Percentiles rank a stretch among this genome's conserved stretches.
Evolutionary conservation across 1,284 basidiomycete species (phyloP).

Genomic region (Polyporus tsugae): DNA sequence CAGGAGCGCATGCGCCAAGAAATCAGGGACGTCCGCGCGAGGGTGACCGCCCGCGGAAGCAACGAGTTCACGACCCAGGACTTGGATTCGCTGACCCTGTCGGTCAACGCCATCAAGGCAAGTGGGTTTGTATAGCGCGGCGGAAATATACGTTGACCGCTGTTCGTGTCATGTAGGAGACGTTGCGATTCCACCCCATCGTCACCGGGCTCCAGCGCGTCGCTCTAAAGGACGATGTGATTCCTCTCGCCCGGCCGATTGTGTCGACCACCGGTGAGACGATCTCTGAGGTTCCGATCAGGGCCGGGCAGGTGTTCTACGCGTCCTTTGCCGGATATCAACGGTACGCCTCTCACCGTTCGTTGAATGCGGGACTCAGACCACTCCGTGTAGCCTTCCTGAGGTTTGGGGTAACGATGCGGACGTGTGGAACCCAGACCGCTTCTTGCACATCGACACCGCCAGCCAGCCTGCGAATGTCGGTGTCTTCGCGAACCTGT

Average conservation of each 20-base stretch:
- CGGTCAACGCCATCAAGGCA: constrained; percentile 30
- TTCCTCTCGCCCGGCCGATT: constrained; percentile 51
- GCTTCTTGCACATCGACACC: constrained; percentile 45
- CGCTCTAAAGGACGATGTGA: constrained; percentile 45
- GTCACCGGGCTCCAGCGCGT: constrained; percentile 41
- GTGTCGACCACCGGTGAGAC: constrained; percentile 41
- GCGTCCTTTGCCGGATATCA: constrained; percentile 43
- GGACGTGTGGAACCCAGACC: constrained; percentile 59
- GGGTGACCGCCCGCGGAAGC: constrained; percentile 35
- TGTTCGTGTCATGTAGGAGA: constrained; percentile 40
- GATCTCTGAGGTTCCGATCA: constrained; percentile 45
- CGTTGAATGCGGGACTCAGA: too few species aligned
- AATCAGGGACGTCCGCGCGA: constrained; percentile 34
- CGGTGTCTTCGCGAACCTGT: constrained; percentile 63
- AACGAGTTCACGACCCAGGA: constrained; percentile 40
- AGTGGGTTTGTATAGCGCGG: background rate
- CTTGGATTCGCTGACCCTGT: constrained; percentile 40
- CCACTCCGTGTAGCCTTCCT: constrained; percentile 32
- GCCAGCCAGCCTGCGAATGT: constrained; percentile 48
- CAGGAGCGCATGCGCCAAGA: constrained; percentile 41
- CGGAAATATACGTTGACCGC: background rate
- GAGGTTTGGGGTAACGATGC: constrained; percentile 59
- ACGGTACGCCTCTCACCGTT: constrained; percentile 36
- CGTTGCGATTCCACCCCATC: constrained; percentile 49
- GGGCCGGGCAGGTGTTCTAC: constrained; percentile 48